Evolutionary conservation across 257 asterid species (phyloP).

Genomic region (Petrea volubilis): DNA sequence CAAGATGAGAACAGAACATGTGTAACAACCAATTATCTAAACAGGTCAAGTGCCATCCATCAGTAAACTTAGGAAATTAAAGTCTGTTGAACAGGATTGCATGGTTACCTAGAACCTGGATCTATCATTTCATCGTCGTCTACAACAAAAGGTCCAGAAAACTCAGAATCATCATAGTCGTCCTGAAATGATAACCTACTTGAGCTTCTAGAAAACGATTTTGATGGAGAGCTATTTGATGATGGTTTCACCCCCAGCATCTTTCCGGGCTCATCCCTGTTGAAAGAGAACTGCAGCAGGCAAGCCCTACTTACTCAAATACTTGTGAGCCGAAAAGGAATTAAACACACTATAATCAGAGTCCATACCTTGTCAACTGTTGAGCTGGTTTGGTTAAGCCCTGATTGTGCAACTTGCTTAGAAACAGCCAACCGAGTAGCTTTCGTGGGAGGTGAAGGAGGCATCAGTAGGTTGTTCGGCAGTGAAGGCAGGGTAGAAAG

Average conservation of each 20-base stretch:
- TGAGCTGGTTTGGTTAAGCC: slow-evolving; percentile 47
- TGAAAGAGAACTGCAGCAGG: slow-evolving; percentile 43
- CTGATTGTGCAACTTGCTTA: slow-evolving; percentile 39
- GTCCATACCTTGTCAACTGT: slow-evolving; percentile 58
- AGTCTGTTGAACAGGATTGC: slow-evolving; percentile 14
- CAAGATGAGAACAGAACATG: neutral
- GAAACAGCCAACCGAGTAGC: slow-evolving; percentile 32
- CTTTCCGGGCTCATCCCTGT: slow-evolving; percentile 52
- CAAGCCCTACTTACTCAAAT: slow-evolving; percentile 13
- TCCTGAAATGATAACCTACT: slow-evolving; percentile 71
- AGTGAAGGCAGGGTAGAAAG: slow-evolving; percentile 45
- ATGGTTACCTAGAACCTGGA: slow-evolving; percentile 66
- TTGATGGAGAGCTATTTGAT: slow-evolving; percentile 53
- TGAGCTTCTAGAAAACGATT: slow-evolving; percentile 68
- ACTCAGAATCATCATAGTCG: slow-evolving; percentile 69
- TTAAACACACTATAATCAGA: slow-evolving; percentile 4
- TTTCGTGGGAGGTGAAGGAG: slow-evolving; percentile 58
- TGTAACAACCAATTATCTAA: neutral
- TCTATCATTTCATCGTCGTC: slow-evolving; percentile 67
- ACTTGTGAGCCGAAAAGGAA: neutral
- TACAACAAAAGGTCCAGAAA: slow-evolving; percentile 72
- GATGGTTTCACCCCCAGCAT: slow-evolving; percentile 39
- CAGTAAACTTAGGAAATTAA: slow-evolving; percentile 10
- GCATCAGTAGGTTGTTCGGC: slow-evolving; percentile 47
- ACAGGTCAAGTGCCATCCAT: slow-evolving; percentile 3